Evolutionary conservation across 2,329 filamentous ascomycete species (phyloP).

Genomic region (Aspergillus cejpii): DNA sequence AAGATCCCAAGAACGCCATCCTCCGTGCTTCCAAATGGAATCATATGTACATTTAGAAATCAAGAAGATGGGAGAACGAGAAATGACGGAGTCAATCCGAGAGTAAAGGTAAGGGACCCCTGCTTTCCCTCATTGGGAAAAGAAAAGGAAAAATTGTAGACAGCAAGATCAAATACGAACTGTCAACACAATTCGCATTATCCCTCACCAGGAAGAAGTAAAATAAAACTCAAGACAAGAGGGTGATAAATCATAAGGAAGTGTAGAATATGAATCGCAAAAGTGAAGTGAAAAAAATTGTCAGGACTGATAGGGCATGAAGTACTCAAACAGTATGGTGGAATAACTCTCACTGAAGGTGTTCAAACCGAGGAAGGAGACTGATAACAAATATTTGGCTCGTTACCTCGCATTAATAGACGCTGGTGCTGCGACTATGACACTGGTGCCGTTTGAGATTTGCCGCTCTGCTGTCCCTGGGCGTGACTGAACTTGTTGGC

Average conservation of each 20-base stretch:
- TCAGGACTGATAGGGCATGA: too few relatives aligned
- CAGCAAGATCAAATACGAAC: background rate
- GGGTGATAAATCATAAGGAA: background rate
- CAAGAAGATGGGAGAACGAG: background rate
- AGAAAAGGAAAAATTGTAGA: background rate
- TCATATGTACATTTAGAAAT: constrained; percentile 7
- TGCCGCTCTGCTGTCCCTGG: constrained; percentile 25
- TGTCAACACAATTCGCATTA: background rate
- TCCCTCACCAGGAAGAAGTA: background rate
- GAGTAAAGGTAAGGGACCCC: background rate
- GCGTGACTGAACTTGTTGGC: constrained; percentile 23
- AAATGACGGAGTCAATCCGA: background rate
- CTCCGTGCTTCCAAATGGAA: constrained; percentile 1
- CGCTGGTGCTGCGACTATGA: constrained; percentile 17
- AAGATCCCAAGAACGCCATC: constrained; percentile 2
- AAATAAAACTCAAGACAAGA: background rate
- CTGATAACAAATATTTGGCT: background rate
- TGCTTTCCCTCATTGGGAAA: too few relatives aligned
- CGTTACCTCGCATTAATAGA: background rate
- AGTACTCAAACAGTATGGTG: background rate
- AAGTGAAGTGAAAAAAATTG: background rate
- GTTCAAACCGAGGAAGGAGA: background rate
- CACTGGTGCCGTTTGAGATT: constrained; percentile 26
- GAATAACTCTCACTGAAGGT: background rate
- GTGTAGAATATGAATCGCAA: background rate